These are phyloP conservation scores for Triglochin maritima DNA, from an alignment of 106 monocot species.

Conservation along the genomic window DNA sequence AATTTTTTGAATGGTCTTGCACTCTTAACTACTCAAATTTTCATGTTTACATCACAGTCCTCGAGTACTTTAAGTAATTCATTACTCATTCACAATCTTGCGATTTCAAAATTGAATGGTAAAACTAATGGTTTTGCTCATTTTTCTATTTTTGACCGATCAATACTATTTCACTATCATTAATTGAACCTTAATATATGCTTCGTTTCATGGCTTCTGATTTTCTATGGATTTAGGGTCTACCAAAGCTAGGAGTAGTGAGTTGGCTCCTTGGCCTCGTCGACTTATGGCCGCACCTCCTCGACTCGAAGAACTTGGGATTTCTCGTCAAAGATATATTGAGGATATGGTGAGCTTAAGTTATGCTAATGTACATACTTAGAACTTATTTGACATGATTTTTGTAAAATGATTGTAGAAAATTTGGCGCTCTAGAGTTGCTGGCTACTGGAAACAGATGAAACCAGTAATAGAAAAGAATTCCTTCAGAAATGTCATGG, in stretches of 20 bases:
- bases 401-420: slow-evolving; percentile 30
- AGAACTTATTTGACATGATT: background rate
- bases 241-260: slow-evolving; percentile 37
- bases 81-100: no score
- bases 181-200: background rate
- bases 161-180: background rate
- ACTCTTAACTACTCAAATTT: no score
- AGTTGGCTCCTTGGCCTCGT: slow-evolving; percentile 72
- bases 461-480: slow-evolving; percentile 38
- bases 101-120: no score
- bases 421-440: slow-evolving; percentile 62
- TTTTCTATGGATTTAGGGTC: slow-evolving; percentile 26
- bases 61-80: no score
- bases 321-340: slow-evolving; percentile 37
- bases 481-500: slow-evolving; percentile 84
- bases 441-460: slow-evolving; percentile 71
- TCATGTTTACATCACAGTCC: no score
- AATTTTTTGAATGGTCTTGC: no score
- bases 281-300: slow-evolving; percentile 63
- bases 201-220: background rate
- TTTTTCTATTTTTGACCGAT: no score
- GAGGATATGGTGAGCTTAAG: slow-evolving; percentile 49
- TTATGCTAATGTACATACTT: background rate
- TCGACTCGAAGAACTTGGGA: slow-evolving; percentile 67
- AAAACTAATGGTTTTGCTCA: no score